phyloP scores from a whole-genome alignment of 2,329 filamentous ascomycete genomes.

The Talaromyces atroroseus region DNA sequence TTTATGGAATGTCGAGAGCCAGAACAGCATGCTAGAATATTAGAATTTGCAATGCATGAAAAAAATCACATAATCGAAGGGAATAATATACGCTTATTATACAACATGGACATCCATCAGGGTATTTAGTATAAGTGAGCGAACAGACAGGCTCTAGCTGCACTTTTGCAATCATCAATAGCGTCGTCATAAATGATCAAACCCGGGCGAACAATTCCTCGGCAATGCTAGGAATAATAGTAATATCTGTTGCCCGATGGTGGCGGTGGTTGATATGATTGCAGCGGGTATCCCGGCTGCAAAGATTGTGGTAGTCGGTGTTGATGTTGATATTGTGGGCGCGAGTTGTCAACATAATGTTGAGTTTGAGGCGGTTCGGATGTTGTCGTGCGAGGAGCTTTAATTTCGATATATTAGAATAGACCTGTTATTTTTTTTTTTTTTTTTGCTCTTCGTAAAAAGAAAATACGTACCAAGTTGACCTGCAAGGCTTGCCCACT shows the following conservation, averaged over 20 bases:
- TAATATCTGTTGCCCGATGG: neutral
- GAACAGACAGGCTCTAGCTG: neutral
- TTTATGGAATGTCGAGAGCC: neutral
- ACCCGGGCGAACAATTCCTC: neutral
- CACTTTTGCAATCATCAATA: neutral
- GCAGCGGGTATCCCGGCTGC: neutral
- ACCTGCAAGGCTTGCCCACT: conserved; percentile 23
- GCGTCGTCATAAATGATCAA: neutral
- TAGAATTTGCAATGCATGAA: no score
- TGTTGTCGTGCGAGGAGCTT: neutral
- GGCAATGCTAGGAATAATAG: neutral
- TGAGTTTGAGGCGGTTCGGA: neutral
- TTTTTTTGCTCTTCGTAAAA: neutral
- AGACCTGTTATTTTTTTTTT: neutral
- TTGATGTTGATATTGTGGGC: no score
- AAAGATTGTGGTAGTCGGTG: neutral
- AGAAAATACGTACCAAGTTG: conserved; percentile 16
- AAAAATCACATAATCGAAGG: no score
- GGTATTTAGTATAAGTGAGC: neutral
- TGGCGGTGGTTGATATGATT: neutral
- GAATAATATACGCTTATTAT: no score
- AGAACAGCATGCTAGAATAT: no score
- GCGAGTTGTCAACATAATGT: neutral
- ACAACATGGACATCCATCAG: neutral
- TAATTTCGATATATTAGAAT: neutral